A percentile compares a stretch with the other conserved stretches of the same genome.
These are phyloP conservation scores for Waitea zeae DNA, from an alignment of 1,284 basidiomycete species.

Conservation along the genomic window DNA sequence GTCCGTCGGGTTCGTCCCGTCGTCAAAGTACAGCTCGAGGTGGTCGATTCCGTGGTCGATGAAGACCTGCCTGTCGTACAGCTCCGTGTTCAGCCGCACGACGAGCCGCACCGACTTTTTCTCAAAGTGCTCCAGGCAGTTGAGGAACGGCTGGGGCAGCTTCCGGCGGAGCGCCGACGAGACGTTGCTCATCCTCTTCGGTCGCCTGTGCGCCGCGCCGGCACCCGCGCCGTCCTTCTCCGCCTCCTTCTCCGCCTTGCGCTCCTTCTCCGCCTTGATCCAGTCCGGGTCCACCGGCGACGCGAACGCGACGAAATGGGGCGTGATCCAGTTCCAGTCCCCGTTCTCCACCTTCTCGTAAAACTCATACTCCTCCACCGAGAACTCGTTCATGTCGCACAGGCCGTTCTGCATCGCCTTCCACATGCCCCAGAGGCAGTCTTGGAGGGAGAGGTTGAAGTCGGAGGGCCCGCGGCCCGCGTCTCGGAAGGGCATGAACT, in stretches of 20 bases:
- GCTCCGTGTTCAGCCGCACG: slow-evolving; percentile 84
- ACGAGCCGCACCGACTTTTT: slow-evolving; percentile 82
- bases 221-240: slow-evolving; percentile 9
- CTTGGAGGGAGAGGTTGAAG: slow-evolving; percentile 84
- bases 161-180: slow-evolving; percentile 61
- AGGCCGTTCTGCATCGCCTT: slow-evolving; percentile 85
- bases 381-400: slow-evolving; percentile 85
- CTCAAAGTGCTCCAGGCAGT: slow-evolving; percentile 87
- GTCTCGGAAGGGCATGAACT: slow-evolving; percentile 92
- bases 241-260: slow-evolving; percentile 18
- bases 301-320: slow-evolving; percentile 90
- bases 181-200: too few species aligned
- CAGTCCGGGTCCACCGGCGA: slow-evolving; percentile 74
- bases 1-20: slow-evolving; percentile 94
- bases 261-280: slow-evolving; percentile 54
- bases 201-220: too few species aligned
- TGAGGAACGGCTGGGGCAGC: slow-evolving; percentile 62
- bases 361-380: slow-evolving; percentile 78
- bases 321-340: slow-evolving; percentile 95
- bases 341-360: slow-evolving; percentile 95
- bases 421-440: slow-evolving; percentile 90
- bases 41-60: slow-evolving; percentile 80
- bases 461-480: slow-evolving; percentile 89
- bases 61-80: slow-evolving; percentile 84
- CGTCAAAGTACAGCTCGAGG: slow-evolving; percentile 90